Evolutionary conservation across 305 asterid genomes (phyloP), one percentile per base, ranked within the genome.

Genomic region (Fraxinus sp.): DNA sequence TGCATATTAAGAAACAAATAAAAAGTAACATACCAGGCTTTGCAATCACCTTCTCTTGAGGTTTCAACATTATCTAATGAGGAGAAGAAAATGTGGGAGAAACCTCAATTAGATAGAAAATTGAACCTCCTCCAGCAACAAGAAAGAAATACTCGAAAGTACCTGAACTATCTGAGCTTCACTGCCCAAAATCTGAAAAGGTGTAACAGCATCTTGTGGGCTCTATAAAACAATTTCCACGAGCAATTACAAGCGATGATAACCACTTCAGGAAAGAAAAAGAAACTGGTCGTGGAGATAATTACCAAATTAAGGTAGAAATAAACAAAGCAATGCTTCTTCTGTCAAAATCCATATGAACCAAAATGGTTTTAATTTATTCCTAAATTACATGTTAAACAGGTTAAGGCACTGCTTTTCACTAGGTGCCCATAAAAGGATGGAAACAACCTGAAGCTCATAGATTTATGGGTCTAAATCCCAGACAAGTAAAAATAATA

Each of bases 111-210:
- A 83, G 64, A 81, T 20, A 83, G 83, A 84, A 74, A 32, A 77
- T 43, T 41, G 35, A 77, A 41, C 46, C 57, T 43, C 85, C 22
- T 79, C 33, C 46, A 14, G 33, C 41, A 55, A 80, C 24, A 87
- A 72, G 77, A 80, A 57, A 68, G 74, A 20, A 77, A 72, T 7
- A 24, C 33, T 70, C 9, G 7, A 13, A 79, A 81, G 81, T 82
- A 96, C 99, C 99, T 96, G 99, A 83, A 96, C 99, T 81, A 96
- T 94, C 88, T 96, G 99, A 86, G 99, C 98, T 90, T 96, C 99
- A 84, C 99, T 94, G 11, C 99, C 99, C 89, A 96, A 86, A 79
- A 96, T 96, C 90, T 96, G 99, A 78, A 96, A 96, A 85, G 99
- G 95, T 57, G 99, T 96, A 75, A 93, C 90, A 49, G 93, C 97